These are phyloP conservation scores for Nakazawaea wickerhamii DNA, from an alignment of 805 yeast genomes.

Conservation along the genomic window DNA sequence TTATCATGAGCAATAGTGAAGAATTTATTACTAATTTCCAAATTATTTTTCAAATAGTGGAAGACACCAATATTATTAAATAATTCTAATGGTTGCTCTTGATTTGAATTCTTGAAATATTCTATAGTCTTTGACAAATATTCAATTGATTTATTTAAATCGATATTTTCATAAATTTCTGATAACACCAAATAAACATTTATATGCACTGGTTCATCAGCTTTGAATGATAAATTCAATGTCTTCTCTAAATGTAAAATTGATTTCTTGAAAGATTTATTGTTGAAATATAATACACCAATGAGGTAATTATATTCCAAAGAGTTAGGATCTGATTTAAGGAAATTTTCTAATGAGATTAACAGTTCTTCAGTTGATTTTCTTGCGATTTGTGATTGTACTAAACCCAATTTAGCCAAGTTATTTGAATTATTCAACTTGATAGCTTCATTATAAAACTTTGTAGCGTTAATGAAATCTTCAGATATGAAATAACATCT, in stretches of 20 bases:
- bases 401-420: conserved; percentile 75
- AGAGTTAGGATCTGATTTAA: conserved; percentile 59
- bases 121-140: conserved; percentile 59
- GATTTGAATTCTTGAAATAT: conserved; percentile 29
- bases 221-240: conserved; percentile 52
- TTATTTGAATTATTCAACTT: conserved; percentile 59
- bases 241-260: conserved; percentile 65
- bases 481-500: conserved; percentile 59
- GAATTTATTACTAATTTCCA: conserved; percentile 48
- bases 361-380: conserved; percentile 78
- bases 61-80: conserved; percentile 84
- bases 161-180: conserved; percentile 60
- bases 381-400: conserved; percentile 75
- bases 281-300: conserved; percentile 63
- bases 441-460: conserved; percentile 65
- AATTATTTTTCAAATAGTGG: conserved; percentile 59
- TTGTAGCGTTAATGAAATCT: conserved; percentile 68
- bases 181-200: conserved; percentile 69
- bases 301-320: conserved; percentile 70
- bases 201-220: conserved; percentile 51
- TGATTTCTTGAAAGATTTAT: conserved; percentile 38
- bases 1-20: conserved; percentile 33
- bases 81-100: conserved; percentile 49
- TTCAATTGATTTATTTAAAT: conserved; percentile 60
- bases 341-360: conserved; percentile 72